Conservation (phyloP, 352 stramenopile genomes). For the Peronospora belbahrii region DNA sequence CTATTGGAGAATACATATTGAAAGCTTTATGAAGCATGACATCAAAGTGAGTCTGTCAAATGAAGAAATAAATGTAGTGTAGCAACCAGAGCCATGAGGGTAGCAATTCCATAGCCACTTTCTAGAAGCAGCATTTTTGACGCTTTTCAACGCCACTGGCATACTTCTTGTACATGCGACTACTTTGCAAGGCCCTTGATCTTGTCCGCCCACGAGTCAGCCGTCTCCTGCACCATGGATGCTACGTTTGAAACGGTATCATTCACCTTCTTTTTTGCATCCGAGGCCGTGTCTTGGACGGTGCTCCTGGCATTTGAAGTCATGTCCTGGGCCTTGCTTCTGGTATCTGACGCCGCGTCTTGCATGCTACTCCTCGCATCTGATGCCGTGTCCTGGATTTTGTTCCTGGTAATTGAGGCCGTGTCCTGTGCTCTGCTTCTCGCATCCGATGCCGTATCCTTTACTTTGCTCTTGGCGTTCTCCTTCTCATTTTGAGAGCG, state of each 20-base stretch:
- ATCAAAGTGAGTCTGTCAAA: too few relatives aligned
- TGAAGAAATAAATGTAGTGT: too few relatives aligned
- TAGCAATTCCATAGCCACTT: too few relatives aligned
- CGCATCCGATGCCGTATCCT: constrained; percentile 28
- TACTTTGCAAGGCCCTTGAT: constrained; percentile 34
- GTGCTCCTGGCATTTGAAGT: not conserved
- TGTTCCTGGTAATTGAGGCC: constrained; percentile 30
- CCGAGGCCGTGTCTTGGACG: too few relatives aligned
- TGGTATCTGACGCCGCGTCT: constrained; percentile 13
- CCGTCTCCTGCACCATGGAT: not conserved
- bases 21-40: too few relatives aligned
- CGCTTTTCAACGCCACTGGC: too few relatives aligned
- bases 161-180: constrained; percentile 2
- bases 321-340: constrained; percentile 10
- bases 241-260: too few relatives aligned
- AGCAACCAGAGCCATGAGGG: too few relatives aligned
- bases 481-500: constrained; percentile 28
- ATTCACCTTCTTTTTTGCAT: too few relatives aligned
- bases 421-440: constrained; percentile 29
- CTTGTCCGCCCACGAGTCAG: constrained; percentile 29
- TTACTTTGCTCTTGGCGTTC: constrained; percentile 16
- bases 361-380: constrained; percentile 1
- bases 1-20: too few relatives aligned
- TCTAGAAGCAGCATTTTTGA: too few relatives aligned
- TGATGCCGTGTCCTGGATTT: not conserved